These are phyloP conservation scores for Leishmania tarentolae DNA, from an alignment of 208 protist species.

Conservation along the genomic window DNA sequence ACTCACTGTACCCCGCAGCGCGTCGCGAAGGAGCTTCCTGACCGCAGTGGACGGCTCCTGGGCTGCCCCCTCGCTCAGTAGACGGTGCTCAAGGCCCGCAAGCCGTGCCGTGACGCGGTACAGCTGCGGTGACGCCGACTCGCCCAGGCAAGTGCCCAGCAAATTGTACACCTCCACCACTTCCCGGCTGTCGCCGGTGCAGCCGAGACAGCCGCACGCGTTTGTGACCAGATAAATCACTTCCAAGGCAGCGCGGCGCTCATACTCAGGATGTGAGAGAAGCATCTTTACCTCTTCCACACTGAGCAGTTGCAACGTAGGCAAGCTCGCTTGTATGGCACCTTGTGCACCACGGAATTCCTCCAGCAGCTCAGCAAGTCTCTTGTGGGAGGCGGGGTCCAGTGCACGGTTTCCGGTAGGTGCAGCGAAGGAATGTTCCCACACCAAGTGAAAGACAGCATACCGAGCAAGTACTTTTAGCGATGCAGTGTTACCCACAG, in stretches of 20 bases:
- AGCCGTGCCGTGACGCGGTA: slow-evolving; percentile 3
- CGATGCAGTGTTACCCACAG: not conserved
- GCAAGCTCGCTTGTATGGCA: not conserved
- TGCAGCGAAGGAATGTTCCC: not conserved
- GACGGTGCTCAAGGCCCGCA: slow-evolving; percentile 9
- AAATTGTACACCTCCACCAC: slow-evolving; percentile 6
- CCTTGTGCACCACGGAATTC: not conserved
- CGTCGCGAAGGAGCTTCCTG: not conserved
- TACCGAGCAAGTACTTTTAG: slow-evolving; percentile 6
- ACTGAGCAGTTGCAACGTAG: not conserved
- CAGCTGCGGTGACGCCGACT: slow-evolving; percentile 4
- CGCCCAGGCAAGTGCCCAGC: slow-evolving; percentile 2
- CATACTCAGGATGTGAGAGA: slow-evolving; percentile 1
- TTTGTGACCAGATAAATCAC: slow-evolving; percentile 3
- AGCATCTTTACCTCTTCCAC: not conserved
- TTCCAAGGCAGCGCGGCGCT: slow-evolving; percentile 7
- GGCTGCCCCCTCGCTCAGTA: slow-evolving; percentile 1
- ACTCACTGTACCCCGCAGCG: not conserved
- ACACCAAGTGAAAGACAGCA: slow-evolving; percentile 6
- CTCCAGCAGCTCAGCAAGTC: slow-evolving; percentile 2
- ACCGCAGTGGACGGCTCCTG: not conserved
- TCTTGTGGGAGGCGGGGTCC: not conserved
- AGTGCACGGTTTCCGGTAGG: not conserved
- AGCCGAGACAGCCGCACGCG: slow-evolving; percentile 10
- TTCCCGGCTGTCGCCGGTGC: slow-evolving; percentile 5